phyloP scores from a whole-genome alignment of 2,329 filamentous ascomycete genomes.

The Aureobasidium zeae region DNA sequence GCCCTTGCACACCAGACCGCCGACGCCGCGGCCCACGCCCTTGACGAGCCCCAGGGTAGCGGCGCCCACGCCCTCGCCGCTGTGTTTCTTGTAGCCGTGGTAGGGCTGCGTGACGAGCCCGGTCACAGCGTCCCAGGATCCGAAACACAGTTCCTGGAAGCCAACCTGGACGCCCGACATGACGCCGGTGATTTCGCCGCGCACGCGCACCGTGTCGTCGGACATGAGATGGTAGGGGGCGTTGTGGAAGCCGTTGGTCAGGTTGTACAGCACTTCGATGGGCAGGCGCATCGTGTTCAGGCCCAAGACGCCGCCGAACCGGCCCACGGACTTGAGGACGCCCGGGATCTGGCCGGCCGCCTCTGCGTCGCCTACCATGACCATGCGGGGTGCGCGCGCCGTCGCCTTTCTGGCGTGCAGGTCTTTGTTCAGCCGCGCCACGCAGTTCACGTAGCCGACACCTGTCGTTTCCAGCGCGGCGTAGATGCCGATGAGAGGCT shows the following conservation, averaged over 20 bases:
- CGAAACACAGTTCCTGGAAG: slow-evolving; percentile 10
- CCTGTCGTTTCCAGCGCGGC: not conserved
- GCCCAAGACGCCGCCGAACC: not conserved
- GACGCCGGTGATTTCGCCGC: slow-evolving; percentile 54
- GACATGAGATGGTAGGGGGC: slow-evolving; percentile 56
- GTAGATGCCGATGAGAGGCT: slow-evolving; percentile 4
- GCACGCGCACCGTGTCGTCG: slow-evolving; percentile 56
- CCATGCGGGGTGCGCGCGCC: not conserved
- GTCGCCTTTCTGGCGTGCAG: not conserved
- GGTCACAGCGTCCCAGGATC: slow-evolving; percentile 43
- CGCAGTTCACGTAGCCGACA: slow-evolving; percentile 7
- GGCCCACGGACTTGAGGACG: not conserved
- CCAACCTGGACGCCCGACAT: slow-evolving; percentile 42
- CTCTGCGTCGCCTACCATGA: slow-evolving; percentile 5
- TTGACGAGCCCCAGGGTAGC: not conserved
- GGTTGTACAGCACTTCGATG: slow-evolving; percentile 14
- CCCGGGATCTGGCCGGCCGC: not conserved
- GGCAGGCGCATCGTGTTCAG: slow-evolving; percentile 5
- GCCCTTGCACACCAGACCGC: not conserved
- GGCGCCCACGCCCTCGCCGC: not conserved
- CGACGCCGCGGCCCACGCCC: not conserved
- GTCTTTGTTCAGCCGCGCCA: not conserved
- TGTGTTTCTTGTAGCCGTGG: slow-evolving; percentile 10
- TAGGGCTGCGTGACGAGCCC: slow-evolving; percentile 58
- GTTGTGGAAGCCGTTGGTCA: slow-evolving; percentile 62